Evolutionary conservation across 2,329 filamentous ascomycete species (phyloP).

Genomic region (Scytalidium lignicola): DNA sequence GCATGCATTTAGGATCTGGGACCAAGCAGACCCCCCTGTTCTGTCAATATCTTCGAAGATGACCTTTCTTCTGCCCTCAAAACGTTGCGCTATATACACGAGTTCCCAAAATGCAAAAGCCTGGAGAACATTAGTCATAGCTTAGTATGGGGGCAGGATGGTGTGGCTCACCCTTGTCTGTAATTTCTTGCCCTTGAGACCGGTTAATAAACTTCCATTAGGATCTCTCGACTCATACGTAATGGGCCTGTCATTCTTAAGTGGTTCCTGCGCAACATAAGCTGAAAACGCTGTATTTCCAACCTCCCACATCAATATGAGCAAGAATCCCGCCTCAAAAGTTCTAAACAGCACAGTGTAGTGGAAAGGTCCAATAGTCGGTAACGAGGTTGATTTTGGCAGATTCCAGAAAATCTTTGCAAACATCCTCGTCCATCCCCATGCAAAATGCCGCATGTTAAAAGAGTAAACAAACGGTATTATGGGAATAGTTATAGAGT

Average conservation of each 20-base stretch:
- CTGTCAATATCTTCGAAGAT: slow-evolving; percentile 88
- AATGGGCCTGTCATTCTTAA: slow-evolving; percentile 80
- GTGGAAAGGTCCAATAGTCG: slow-evolving; percentile 51
- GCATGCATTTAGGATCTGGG: slow-evolving; percentile 67
- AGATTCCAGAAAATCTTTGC: slow-evolving; percentile 71
- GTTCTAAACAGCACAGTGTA: slow-evolving; percentile 51
- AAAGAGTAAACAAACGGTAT: slow-evolving; percentile 56
- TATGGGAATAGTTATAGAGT: slow-evolving; percentile 32
- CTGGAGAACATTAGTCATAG: slow-evolving; percentile 32
- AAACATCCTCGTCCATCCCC: slow-evolving; percentile 65
- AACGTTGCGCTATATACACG: slow-evolving; percentile 69
- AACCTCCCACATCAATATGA: slow-evolving; percentile 70
- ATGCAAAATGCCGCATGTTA: slow-evolving; percentile 57
- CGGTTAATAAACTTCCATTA: slow-evolving; percentile 82
- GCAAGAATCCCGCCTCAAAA: slow-evolving; percentile 56
- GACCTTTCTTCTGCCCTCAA: slow-evolving; percentile 67
- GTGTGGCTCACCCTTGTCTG: slow-evolving; percentile 56
- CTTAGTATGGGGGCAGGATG: neutral
- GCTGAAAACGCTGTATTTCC: slow-evolving; percentile 73
- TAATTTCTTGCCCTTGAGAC: slow-evolving; percentile 77
- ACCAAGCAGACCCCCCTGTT: slow-evolving; percentile 73
- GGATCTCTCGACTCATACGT: slow-evolving; percentile 84
- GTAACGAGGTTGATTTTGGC: slow-evolving; percentile 63
- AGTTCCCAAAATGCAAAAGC: slow-evolving; percentile 91
- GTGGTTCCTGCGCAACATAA: slow-evolving; percentile 74